Conservation (phyloP, 768 basidiomycete species). For the Lentinula guzmanii region DNA sequence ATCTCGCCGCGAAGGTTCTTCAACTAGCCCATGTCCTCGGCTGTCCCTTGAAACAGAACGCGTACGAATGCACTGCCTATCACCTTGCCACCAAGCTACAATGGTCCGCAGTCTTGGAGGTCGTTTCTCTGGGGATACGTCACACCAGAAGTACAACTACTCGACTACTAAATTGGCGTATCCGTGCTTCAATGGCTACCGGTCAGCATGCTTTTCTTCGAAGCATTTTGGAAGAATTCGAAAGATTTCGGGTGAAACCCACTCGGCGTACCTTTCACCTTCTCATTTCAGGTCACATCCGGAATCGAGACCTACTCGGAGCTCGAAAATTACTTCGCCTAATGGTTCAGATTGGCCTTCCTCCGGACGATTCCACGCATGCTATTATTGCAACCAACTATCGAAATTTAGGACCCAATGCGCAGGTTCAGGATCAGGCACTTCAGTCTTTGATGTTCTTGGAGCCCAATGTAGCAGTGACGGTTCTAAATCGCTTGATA, state of each 20-base stretch:
- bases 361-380: constrained; percentile 52
- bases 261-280: constrained; percentile 64
- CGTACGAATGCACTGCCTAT: constrained; percentile 53
- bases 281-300: constrained; percentile 60
- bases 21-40: constrained; percentile 44
- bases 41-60: constrained; percentile 40
- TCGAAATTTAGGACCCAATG: constrained; percentile 53
- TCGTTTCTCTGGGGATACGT: constrained; percentile 42
- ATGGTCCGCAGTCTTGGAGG: constrained; percentile 46
- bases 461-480: constrained; percentile 34
- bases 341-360: constrained; percentile 56
- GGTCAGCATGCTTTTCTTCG: constrained; percentile 41
- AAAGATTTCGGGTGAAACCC: constrained; percentile 36
- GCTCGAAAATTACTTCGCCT: constrained; percentile 45
- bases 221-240: constrained; percentile 45
- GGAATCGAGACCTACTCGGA: constrained; percentile 55
- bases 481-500: constrained; percentile 65
- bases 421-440: constrained; percentile 45
- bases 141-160: constrained; percentile 44
- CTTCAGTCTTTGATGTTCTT: constrained; percentile 40
- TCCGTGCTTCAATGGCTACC: constrained; percentile 53
- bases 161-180: constrained; percentile 67
- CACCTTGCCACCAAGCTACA: constrained; percentile 37
- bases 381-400: constrained; percentile 54
- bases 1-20: constrained; percentile 39